These are phyloP conservation scores for Medakamo hakoo DNA, from an alignment of 139 green algal genomes.

Conservation along the genomic window DNA sequence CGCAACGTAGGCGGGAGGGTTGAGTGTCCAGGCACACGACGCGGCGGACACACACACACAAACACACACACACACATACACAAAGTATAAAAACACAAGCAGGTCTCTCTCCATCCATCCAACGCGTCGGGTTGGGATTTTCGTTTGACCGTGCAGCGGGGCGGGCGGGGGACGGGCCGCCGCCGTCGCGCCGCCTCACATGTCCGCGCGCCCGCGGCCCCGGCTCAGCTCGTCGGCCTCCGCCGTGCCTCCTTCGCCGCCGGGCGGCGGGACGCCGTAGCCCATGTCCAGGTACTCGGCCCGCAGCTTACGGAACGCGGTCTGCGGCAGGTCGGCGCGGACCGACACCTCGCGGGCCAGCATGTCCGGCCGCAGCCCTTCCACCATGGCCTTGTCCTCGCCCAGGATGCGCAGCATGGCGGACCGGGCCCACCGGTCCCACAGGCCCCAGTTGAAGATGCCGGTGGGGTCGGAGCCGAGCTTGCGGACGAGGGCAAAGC, in stretches of 20 bases:
- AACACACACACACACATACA: too few relatives aligned
- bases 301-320: slow-evolving; percentile 52
- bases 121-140: too few relatives aligned
- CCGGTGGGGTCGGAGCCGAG: slow-evolving; percentile 12
- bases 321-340: slow-evolving; percentile 47
- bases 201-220: neutral
- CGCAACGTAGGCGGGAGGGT: too few relatives aligned
- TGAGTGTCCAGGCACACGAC: too few relatives aligned
- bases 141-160: too few relatives aligned
- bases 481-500: slow-evolving; percentile 56
- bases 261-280: slow-evolving; percentile 20
- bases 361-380: slow-evolving; percentile 44
- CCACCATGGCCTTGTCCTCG: slow-evolving; percentile 74
- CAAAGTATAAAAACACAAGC: too few relatives aligned
- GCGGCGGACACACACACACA: too few relatives aligned
- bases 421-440: slow-evolving; percentile 38
- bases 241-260: neutral
- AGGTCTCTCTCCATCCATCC: too few relatives aligned
- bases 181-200: too few relatives aligned
- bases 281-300: slow-evolving; percentile 58
- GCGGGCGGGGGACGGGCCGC: too few relatives aligned
- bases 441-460: slow-evolving; percentile 29
- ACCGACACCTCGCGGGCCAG: slow-evolving; percentile 35
- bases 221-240: neutral
- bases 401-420: slow-evolving; percentile 65